Percentiles rank a stretch among this genome's conserved stretches.
Conservation (phyloP, 345 rosid genomes). For the Gossypium arboreum region DNA sequence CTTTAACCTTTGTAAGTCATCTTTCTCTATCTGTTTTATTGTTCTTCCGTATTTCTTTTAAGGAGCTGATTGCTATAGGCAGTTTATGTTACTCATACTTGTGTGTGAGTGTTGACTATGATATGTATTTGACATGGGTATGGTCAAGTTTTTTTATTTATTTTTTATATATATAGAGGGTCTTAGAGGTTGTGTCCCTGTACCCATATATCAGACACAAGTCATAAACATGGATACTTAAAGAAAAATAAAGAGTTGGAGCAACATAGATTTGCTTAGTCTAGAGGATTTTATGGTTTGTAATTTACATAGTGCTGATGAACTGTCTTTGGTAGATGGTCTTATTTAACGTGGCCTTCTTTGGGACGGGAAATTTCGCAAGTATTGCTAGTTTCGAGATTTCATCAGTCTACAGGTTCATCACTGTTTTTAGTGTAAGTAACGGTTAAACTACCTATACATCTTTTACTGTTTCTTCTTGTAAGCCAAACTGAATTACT, state of each 20-base stretch:
- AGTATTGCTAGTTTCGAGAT: slow-evolving; percentile 99
- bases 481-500: slow-evolving; percentile 16
- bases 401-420: slow-evolving; percentile 89
- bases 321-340: slow-evolving; percentile 57
- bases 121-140: neutral
- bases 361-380: slow-evolving; percentile 95
- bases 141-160: neutral
- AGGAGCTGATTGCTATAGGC: neutral
- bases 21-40: neutral
- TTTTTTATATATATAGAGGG: neutral
- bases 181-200: neutral
- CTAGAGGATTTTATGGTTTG: slow-evolving; percentile 10
- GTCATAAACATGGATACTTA: neutral
- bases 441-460: slow-evolving; percentile 5
- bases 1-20: slow-evolving; percentile 71
- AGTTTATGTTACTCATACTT: neutral
- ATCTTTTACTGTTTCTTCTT: slow-evolving; percentile 12
- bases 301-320: slow-evolving; percentile 17
- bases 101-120: neutral
- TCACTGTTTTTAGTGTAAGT: slow-evolving; percentile 95
- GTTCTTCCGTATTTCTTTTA: neutral
- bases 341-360: slow-evolving; percentile 89
- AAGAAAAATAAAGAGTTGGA: neutral
- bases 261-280: neutral
- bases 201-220: neutral